Evolutionary conservation across 768 basidiomycete genomes (phyloP).

Genomic region (Mycena galericulata): DNA sequence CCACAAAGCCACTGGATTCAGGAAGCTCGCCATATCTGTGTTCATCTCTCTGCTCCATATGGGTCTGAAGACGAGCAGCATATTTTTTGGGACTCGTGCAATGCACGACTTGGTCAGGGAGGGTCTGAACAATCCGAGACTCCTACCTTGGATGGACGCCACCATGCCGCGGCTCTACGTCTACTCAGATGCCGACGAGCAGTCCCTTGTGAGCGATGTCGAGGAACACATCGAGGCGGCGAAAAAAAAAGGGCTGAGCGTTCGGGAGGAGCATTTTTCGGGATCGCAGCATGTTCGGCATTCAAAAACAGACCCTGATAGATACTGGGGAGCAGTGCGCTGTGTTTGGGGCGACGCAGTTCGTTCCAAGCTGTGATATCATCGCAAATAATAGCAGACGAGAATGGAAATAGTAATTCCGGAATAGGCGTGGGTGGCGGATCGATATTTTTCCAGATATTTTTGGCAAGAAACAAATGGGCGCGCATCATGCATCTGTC

Average conservation of each 20-base stretch:
- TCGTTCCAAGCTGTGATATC: conserved; percentile 11
- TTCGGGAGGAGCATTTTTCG: background rate
- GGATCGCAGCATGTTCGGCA: conserved; percentile 16
- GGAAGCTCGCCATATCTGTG: no score
- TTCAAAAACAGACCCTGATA: background rate
- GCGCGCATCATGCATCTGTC: no score
- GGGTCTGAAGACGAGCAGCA: background rate
- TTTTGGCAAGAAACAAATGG: no score
- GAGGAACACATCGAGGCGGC: background rate
- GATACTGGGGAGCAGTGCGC: conserved; percentile 6
- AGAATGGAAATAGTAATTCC: no score
- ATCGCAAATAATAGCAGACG: no score
- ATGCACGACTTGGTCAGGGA: background rate
- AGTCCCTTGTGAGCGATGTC: background rate
- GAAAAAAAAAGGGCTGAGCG: background rate
- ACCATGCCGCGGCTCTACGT: conserved; percentile 4
- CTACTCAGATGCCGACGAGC: conserved; percentile 11
- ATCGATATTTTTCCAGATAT: no score
- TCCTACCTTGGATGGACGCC: background rate
- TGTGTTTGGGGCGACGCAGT: background rate
- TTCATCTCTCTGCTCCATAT: no score
- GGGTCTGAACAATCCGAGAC: background rate
- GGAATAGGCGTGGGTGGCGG: no score
- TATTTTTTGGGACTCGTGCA: background rate
- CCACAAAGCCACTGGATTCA: no score